phyloP scores from a whole-genome alignment of 2,329 filamentous ascomycete species.

The Penicillium sp. region DNA sequence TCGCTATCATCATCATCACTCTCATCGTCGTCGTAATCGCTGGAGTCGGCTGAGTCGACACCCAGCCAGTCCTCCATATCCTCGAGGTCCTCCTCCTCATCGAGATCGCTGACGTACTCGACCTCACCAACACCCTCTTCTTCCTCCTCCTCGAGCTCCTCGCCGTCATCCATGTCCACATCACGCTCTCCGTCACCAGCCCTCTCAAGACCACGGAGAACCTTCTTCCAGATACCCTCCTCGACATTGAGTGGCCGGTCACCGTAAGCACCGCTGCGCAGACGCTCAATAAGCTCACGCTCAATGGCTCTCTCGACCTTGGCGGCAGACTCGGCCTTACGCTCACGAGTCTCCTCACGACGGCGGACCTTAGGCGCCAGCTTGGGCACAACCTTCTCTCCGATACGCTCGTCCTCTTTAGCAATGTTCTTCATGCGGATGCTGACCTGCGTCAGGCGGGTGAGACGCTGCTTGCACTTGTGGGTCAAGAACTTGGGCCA shows the following conservation, averaged over 20 bases:
- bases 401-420: conserved; percentile 83
- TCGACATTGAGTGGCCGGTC: conserved; percentile 94
- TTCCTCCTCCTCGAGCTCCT: conserved; percentile 73
- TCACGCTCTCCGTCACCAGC: conserved; percentile 80
- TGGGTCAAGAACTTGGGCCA: conserved; percentile 92
- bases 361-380: conserved; percentile 85
- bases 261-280: conserved; percentile 90
- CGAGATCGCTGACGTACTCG: conserved; percentile 90
- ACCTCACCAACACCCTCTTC: conserved; percentile 73
- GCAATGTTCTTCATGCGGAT: conserved; percentile 75
- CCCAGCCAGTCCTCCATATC: conserved; percentile 97
- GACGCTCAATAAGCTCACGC: conserved; percentile 84
- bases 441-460: conserved; percentile 85
- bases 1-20: conserved; percentile 57
- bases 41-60: conserved; percentile 60
- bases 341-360: conserved; percentile 71
- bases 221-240: conserved; percentile 95
- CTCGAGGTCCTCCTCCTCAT: conserved; percentile 75
- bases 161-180: conserved; percentile 83
- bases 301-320: conserved; percentile 97
- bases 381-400: conserved; percentile 83
- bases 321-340: conserved; percentile 76
- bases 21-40: conserved; percentile 48
- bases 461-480: conserved; percentile 95
- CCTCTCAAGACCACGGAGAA: conserved; percentile 84